Percentiles rank a stretch among this genome's conserved stretches.
Conservation (phyloP, 495 filamentous ascomycete genomes). For the Neurospora sp. region DNA sequence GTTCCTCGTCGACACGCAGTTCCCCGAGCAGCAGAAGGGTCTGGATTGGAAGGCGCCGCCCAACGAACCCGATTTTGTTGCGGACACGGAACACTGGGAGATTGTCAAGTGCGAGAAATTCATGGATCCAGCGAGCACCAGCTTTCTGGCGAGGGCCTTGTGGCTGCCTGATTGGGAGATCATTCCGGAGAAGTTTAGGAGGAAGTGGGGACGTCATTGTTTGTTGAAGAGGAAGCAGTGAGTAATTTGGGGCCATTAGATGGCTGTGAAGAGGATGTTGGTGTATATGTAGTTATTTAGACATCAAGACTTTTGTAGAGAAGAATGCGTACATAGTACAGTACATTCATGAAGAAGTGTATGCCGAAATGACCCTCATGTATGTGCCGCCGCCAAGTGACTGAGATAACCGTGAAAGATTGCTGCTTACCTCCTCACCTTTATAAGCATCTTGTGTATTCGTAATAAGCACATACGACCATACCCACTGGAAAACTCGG, state of each 20-base stretch:
- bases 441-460: background rate
- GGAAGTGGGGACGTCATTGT: constrained; percentile 79
- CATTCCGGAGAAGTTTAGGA: constrained; percentile 55
- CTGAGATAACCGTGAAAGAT: background rate
- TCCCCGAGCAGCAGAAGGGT: constrained; percentile 45
- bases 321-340: background rate
- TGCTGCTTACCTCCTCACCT: background rate
- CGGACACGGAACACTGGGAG: constrained; percentile 64
- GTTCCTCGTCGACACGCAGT: constrained; percentile 83
- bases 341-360: background rate
- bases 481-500: constrained; percentile 26
- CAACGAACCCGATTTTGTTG: constrained; percentile 66
- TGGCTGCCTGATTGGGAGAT: constrained; percentile 72
- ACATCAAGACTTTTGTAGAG: background rate
- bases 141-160: constrained; percentile 62
- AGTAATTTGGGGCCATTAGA: background rate
- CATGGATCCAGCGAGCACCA: constrained; percentile 67
- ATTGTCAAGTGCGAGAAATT: constrained; percentile 62
- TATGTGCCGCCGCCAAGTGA: background rate
- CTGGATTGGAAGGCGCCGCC: constrained; percentile 22
- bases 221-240: constrained; percentile 49
- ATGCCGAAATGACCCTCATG: background rate
- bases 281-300: background rate
- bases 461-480: background rate
- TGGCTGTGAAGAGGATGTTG: background rate